Conservation (phyloP, 1,284 basidiomycete species). For the Marasmius oreades region DNA sequence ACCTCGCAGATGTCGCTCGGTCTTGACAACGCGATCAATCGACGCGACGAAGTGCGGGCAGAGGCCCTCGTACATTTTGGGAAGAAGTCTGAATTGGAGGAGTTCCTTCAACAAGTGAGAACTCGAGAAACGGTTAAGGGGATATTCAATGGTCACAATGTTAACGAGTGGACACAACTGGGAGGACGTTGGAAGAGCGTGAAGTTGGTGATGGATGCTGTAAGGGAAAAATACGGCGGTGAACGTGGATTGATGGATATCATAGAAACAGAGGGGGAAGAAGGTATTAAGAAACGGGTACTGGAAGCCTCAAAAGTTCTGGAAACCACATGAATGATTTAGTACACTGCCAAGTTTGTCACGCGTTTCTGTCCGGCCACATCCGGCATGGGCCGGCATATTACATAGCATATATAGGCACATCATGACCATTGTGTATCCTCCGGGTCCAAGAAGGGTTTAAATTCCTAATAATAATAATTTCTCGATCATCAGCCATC, state of each 20-base stretch:
- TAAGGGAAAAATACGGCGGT: constrained; percentile 38
- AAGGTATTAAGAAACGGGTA: constrained; percentile 28
- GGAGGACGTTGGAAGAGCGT: constrained; percentile 40
- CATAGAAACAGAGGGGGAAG: constrained; percentile 29
- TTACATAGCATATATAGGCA: too few relatives aligned
- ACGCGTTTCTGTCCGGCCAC: background rate
- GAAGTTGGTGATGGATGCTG: constrained; percentile 46
- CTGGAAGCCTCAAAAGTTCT: constrained; percentile 18
- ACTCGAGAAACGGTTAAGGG: constrained; percentile 36
- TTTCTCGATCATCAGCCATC: too few relatives aligned
- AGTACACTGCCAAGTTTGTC: background rate
- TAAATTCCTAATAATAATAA: too few relatives aligned
- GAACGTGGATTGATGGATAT: constrained; percentile 29
- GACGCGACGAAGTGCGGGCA: constrained; percentile 26
- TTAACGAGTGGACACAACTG: constrained; percentile 52
- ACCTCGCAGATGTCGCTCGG: constrained; percentile 2
- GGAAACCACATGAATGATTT: background rate
- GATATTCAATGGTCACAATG: constrained; percentile 46
- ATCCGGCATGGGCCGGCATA: background rate
- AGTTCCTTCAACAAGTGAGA: constrained; percentile 27
- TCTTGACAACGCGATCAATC: background rate
- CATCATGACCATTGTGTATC: too few relatives aligned
- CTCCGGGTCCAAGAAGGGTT: too few relatives aligned
- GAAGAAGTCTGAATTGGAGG: constrained; percentile 47
- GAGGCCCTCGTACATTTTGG: constrained; percentile 53